Percentiles rank a stretch among this genome's conserved stretches.
These are phyloP conservation scores for Coccomyxa subellipsoidea DNA, from an alignment of 163 green algal genomes.

Conservation along the genomic window DNA sequence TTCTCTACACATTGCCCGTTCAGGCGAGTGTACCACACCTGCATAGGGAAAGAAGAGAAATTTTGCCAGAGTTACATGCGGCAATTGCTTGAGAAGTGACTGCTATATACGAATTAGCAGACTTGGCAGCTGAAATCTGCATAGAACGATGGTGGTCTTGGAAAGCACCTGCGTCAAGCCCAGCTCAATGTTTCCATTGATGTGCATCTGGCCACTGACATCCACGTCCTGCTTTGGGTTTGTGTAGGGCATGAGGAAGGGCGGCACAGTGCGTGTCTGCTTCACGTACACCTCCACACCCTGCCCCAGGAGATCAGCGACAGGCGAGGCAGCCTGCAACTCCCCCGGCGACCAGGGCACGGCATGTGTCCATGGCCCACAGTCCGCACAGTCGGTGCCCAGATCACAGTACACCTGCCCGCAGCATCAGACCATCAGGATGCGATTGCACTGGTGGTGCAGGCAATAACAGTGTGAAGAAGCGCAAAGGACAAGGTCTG, in stretches of 20 bases:
- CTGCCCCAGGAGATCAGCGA: slow-evolving; percentile 18
- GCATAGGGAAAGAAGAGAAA: too few species aligned
- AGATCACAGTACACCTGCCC: slow-evolving; percentile 45
- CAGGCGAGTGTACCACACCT: slow-evolving; percentile 27
- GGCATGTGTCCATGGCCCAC: slow-evolving; percentile 31
- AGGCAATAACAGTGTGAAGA: not conserved
- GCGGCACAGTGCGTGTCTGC: slow-evolving; percentile 15
- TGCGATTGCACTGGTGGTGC: too few species aligned
- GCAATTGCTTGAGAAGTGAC: too few species aligned
- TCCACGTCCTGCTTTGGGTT: slow-evolving; percentile 58
- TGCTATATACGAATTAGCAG: not conserved
- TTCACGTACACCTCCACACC: slow-evolving; percentile 22
- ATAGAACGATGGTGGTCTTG: not conserved
- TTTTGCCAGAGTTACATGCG: too few species aligned
- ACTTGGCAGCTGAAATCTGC: too few species aligned
- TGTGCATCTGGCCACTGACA: slow-evolving; percentile 43
- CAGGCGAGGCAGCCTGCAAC: not conserved
- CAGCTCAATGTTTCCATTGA: slow-evolving; percentile 8
- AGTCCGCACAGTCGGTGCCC: slow-evolving; percentile 57
- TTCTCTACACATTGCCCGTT: slow-evolving; percentile 20
- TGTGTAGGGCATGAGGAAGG: slow-evolving; percentile 55
- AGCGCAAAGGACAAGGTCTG: not conserved
- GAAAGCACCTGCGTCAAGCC: slow-evolving; percentile 9
- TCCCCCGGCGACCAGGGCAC: not conserved
- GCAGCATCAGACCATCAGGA: not conserved